Base-by-base conservation (phyloP, 2,329 filamentous ascomycete genomes). In the Lachnellula cervina region DNA sequence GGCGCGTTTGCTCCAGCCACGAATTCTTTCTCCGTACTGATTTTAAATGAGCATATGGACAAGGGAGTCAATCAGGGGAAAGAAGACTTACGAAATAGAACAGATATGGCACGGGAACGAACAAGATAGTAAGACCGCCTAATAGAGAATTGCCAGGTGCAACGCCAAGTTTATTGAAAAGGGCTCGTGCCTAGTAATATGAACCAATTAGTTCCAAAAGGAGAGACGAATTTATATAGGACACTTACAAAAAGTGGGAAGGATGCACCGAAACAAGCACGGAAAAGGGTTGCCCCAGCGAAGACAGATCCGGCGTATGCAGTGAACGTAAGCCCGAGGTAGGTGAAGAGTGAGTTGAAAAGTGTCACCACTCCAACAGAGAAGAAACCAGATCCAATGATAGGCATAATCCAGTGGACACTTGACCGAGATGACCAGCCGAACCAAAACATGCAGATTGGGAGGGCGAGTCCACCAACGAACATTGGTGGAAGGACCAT, bases 341-440 rank as follows among this genome's bases (percentile, higher is more conserved):
- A 82, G 58, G 80, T 71, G 64, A 82, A 82, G 66, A 82, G 73
- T 68, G 82, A 81, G 57, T 80, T 72, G 63, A 82, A 83, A 66
- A 82, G 75, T 17, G 75, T 62, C 3, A 46, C 13, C 2, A 28
- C 23, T 19, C n/a, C n/a, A n/a, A 28, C 14, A 1, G 68, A 64
- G 61, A 80, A 81, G 49, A 75, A 75, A 2, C 72, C 71, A n/a
- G 72, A 74, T 59, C 80, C 80, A 9, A 81, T 75, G 23, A 76
- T 77, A 19, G 77, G 76, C 2, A 72, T 78, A 57, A 82, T 77
- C 80, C 80, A 83, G 63, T 78, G 78, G 53, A 80, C 72, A 8
- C 69, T 70, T 0, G 72, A 69, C 14, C 72, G 71, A 25, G 77
- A 74, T 0, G 80, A 80, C 80, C 80, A 82, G 23, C 75, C 79